Evolutionary conservation across 2,329 filamentous ascomycete genomes (phyloP).

Genomic region (Zymoseptoria crescenta): DNA sequence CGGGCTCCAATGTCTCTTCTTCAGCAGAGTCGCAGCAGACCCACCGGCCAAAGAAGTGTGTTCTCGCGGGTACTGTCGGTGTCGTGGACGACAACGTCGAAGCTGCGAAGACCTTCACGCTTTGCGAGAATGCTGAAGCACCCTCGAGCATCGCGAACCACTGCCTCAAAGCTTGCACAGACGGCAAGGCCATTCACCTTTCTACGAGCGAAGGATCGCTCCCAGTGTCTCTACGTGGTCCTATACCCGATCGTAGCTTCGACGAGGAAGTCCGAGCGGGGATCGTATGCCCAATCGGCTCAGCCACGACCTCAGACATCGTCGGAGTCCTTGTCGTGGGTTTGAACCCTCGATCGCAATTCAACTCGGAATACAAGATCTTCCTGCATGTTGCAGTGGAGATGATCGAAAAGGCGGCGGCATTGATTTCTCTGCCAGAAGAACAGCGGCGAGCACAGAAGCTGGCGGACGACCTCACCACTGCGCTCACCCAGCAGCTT

Average conservation of each 20-base stretch:
- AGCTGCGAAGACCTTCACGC: conserved; percentile 18
- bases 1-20: background rate
- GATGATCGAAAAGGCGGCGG: conserved; percentile 32
- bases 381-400: conserved; percentile 32
- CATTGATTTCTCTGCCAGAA: conserved; percentile 34
- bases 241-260: conserved; percentile 30
- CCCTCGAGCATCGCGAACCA: conserved; percentile 13
- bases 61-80: conserved; percentile 23
- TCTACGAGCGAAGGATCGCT: conserved; percentile 26
- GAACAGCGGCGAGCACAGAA: conserved; percentile 26
- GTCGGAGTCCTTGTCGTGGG: conserved; percentile 35
- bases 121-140: conserved; percentile 7
- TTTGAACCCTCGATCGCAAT: conserved; percentile 32
- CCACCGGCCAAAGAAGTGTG: conserved; percentile 12
- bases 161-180: conserved; percentile 27
- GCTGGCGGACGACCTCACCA: conserved; percentile 31
- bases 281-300: conserved; percentile 32
- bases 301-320: conserved; percentile 28
- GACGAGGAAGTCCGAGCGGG: conserved; percentile 29
- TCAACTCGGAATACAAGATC: conserved; percentile 33
- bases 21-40: conserved; percentile 7
- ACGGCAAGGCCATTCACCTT: conserved; percentile 25
- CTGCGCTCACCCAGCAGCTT: conserved; percentile 31
- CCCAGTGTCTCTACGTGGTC: conserved; percentile 20
- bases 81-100: conserved; percentile 20